Evolutionary conservation across 2,329 filamentous ascomycete genomes (phyloP).

Genomic region (Chaetoscypha palmicola): DNA sequence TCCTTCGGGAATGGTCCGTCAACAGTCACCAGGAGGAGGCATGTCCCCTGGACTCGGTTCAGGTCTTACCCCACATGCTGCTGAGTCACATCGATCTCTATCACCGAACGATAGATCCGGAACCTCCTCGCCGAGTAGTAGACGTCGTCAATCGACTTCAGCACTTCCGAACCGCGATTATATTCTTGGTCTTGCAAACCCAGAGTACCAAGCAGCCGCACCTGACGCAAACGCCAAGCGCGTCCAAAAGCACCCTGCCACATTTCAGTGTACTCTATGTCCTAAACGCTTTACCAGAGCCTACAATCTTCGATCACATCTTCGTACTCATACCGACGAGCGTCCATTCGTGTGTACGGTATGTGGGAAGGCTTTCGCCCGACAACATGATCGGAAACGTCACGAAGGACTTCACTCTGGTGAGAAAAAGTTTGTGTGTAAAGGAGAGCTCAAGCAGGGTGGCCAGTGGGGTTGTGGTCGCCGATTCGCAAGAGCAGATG

Average conservation of each 20-base stretch:
- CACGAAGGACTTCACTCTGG: slow-evolving; percentile 94
- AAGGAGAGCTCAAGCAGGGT: slow-evolving; percentile 76
- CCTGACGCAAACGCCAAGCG: slow-evolving; percentile 61
- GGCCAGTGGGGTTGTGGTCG: slow-evolving; percentile 89
- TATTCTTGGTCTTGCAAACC: slow-evolving; percentile 86
- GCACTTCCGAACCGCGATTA: slow-evolving; percentile 57
- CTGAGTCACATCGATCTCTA: slow-evolving; percentile 43
- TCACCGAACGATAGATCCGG: slow-evolving; percentile 52
- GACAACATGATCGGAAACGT: slow-evolving; percentile 93
- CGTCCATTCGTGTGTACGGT: slow-evolving; percentile 95
- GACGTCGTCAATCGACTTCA: slow-evolving; percentile 57
- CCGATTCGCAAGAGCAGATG: slow-evolving; percentile 90
- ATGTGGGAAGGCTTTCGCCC: slow-evolving; percentile 93
- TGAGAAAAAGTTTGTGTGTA: slow-evolving; percentile 98
- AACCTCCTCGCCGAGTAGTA: slow-evolving; percentile 35
- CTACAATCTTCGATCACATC: slow-evolving; percentile 91
- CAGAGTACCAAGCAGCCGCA: slow-evolving; percentile 65
- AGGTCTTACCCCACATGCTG: slow-evolving; percentile 40
- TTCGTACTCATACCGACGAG: slow-evolving; percentile 95
- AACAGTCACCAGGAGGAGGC: slow-evolving; percentile 41
- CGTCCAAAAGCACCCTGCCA: slow-evolving; percentile 95
- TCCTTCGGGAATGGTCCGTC: slow-evolving; percentile 37
- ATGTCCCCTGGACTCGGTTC: slow-evolving; percentile 48
- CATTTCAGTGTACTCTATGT: slow-evolving; percentile 88
- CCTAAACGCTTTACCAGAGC: slow-evolving; percentile 94